phyloP scores from a whole-genome alignment of 768 basidiomycete genomes.

The Pisolithus orientalis region DNA sequence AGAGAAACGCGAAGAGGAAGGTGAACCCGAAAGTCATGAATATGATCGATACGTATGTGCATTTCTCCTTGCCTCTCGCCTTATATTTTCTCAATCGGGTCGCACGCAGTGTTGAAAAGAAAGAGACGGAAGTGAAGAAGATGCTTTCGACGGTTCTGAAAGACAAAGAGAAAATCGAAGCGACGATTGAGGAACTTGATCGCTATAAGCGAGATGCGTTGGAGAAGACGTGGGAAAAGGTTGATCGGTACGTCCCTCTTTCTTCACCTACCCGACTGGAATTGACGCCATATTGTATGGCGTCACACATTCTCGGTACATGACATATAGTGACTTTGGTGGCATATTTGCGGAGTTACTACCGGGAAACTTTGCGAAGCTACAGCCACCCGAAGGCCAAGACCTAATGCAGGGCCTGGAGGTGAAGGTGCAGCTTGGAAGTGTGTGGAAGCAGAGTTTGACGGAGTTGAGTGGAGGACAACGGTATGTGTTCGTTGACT shows the following conservation, averaged over 20 bases:
- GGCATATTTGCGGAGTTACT: conserved; percentile 92
- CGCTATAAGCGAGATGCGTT: conserved; percentile 91
- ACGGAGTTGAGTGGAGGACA: conserved; percentile 98
- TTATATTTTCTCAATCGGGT: neutral
- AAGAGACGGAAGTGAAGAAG: conserved; percentile 79
- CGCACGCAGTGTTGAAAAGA: conserved; percentile 77
- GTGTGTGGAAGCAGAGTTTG: conserved; percentile 95
- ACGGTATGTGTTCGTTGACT: conserved; percentile 41
- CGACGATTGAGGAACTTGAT: conserved; percentile 89
- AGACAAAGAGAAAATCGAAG: conserved; percentile 93
- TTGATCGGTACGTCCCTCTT: conserved; percentile 55
- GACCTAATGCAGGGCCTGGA: conserved; percentile 94
- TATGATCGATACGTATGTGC: conserved; percentile 85
- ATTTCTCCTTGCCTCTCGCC: neutral
- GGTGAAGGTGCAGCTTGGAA: conserved; percentile 92
- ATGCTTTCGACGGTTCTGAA: conserved; percentile 83
- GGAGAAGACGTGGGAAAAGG: conserved; percentile 94
- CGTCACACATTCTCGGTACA: neutral
- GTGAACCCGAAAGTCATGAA: conserved; percentile 93
- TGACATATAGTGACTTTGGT: conserved; percentile 78
- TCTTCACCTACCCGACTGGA: neutral
- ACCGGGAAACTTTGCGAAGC: conserved; percentile 93
- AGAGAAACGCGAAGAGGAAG: conserved; percentile 90
- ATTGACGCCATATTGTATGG: neutral
- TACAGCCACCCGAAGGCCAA: conserved; percentile 89